Evolutionary conservation across 192 early-diverging fungal genomes (phyloP).

Genomic region (Gamsiella multidivaricata): DNA sequence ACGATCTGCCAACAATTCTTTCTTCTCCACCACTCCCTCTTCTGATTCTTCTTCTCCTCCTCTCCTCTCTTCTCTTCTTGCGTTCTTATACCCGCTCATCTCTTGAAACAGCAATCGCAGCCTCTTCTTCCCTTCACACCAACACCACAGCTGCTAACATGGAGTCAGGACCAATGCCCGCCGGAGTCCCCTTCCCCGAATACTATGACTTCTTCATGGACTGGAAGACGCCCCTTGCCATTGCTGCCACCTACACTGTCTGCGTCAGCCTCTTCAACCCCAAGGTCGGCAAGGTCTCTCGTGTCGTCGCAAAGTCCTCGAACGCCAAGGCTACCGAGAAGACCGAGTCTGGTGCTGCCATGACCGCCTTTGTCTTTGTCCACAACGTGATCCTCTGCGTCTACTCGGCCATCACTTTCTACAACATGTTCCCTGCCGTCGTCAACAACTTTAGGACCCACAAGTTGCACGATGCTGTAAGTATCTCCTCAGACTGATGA

Average conservation of each 20-base stretch:
- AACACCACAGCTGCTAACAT: slow-evolving; percentile 10
- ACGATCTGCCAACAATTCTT: not conserved
- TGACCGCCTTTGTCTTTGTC: slow-evolving; percentile 80
- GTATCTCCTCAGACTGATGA: too few species aligned
- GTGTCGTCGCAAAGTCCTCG: slow-evolving; percentile 64
- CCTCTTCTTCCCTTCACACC: not conserved
- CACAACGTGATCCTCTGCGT: slow-evolving; percentile 80
- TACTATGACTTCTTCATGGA: slow-evolving; percentile 79
- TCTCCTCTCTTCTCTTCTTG: not conserved
- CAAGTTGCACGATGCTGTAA: slow-evolving; percentile 68
- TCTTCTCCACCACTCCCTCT: slow-evolving; percentile 3
- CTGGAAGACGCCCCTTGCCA: slow-evolving; percentile 72
- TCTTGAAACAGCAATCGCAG: not conserved
- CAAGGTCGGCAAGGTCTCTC: slow-evolving; percentile 60
- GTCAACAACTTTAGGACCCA: slow-evolving; percentile 61
- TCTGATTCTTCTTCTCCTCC: slow-evolving; percentile 1
- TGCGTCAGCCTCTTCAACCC: slow-evolving; percentile 61
- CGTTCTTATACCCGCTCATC: not conserved
- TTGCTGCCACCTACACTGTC: slow-evolving; percentile 65
- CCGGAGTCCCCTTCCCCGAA: slow-evolving; percentile 72
- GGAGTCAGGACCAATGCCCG: slow-evolving; percentile 52
- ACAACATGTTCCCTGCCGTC: slow-evolving; percentile 67
- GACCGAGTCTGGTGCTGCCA: slow-evolving; percentile 54
- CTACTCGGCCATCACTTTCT: slow-evolving; percentile 80
- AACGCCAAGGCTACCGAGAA: slow-evolving; percentile 52